Evolutionary conservation across 139 green algal genomes (phyloP), one percentile per base, ranked within the genome.

Genomic region (Gonium pectorale): DNA sequence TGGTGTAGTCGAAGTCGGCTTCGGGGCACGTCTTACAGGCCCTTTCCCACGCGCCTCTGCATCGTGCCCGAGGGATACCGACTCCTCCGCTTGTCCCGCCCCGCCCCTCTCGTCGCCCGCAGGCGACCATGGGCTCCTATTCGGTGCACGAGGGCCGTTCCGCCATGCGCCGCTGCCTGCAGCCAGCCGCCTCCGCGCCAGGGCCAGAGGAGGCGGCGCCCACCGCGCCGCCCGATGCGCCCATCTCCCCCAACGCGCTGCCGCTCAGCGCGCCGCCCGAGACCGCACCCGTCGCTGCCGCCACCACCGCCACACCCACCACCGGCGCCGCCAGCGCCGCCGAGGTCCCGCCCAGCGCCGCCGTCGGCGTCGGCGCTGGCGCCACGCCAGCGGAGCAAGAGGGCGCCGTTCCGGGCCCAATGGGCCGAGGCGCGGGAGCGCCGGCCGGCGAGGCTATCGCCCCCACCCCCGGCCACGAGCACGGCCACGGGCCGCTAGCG

Each of bases 121-220:
- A 83, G 77, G n/a, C 73, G 29, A 74, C 77, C 31, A 37, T 83
- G 62, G 77, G 77, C 31, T 83, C 77, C 7, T 64, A 52, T 43
- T n/a, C 41, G 5, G 26, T 26, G 40, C 26, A 29, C 27, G 40
- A 83, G 31, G 63, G 60, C n/a, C 60, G 43, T 43, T 60, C 60
- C 41, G n/a, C 77, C 77, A 73, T 83, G 43, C 77, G 66, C 27
- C 77, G 62, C 41, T 21, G n/a, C 3, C 60, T 83, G 43, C 60
- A 74, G 59, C 77, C 60, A 1, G 43, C 41, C 35, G 2, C 54
- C 27, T 9, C 37, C 6, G 7, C 33, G 9, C 3, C 63, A 9
- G 5, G n/a, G 29, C 2, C 62, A n/a, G 77, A 56, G 11, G 19
- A 6, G 29, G 31, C 54, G 21, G 41, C 59, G n/a, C 77, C 77